A percentile compares a stretch with the other conserved stretches of the same genome.
Evolutionary conservation across 495 filamentous ascomycete species (phyloP).

Genomic region (Sabuloglossum arenarium): DNA sequence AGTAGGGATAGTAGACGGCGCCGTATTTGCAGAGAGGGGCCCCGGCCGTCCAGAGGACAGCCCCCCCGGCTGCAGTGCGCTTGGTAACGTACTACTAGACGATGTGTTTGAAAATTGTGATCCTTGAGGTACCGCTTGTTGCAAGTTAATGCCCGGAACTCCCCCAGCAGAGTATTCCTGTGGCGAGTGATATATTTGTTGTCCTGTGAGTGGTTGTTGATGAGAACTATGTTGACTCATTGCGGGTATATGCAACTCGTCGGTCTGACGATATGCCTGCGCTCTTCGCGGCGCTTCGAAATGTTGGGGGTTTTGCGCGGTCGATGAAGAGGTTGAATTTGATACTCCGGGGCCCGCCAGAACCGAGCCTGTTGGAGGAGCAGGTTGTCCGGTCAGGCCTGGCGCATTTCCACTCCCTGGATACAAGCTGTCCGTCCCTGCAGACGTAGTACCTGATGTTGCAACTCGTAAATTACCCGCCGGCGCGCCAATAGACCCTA

Average conservation of each 20-base stretch:
- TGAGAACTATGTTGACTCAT: conserved; percentile 18
- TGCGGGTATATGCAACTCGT: conserved; percentile 63
- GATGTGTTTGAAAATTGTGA: conserved; percentile 29
- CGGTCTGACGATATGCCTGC: conserved; percentile 32
- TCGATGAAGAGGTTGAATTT: conserved; percentile 13
- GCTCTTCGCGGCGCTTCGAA: conserved; percentile 35
- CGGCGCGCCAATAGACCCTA: conserved; percentile 27
- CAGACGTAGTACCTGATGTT: conserved; percentile 14
- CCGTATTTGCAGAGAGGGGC: conserved; percentile 47
- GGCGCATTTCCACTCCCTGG: conserved; percentile 14
- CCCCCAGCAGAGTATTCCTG: conserved; percentile 27
- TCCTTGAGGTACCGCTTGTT: conserved; percentile 38
- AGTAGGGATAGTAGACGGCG: conserved; percentile 46
- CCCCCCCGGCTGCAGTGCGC: conserved; percentile 47
- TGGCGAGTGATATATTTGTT: conserved; percentile 28
- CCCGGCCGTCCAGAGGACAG: conserved; percentile 31
- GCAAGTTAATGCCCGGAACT: conserved; percentile 42
- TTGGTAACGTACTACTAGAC: conserved; percentile 30
- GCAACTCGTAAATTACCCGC: conserved; percentile 18
- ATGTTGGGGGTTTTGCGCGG: conserved; percentile 12
- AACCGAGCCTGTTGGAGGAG: conserved; percentile 13
- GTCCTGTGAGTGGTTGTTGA: conserved; percentile 22
- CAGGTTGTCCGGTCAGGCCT: conserved; percentile 7
- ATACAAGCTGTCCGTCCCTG: conserved; percentile 17
- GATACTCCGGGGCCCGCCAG: conserved; percentile 8